phyloP scores from a whole-genome alignment of 192 early-diverging fungal genomes.

The Helicostylum pulchrum region DNA sequence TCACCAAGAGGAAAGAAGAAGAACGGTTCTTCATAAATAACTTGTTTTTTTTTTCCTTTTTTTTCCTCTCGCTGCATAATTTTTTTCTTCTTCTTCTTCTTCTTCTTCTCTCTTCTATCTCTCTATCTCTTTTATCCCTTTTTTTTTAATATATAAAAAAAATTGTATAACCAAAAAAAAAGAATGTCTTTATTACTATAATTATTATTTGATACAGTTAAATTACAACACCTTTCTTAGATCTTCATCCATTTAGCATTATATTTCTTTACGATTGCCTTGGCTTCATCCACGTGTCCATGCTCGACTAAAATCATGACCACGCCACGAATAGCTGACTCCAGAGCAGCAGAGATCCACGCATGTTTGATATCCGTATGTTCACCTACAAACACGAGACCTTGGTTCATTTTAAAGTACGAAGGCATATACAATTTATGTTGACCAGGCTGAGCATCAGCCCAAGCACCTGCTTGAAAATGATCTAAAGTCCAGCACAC shows the following conservation, averaged over 20 bases:
- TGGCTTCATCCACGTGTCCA: conserved; percentile 28
- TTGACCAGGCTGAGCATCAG: conserved; percentile 17
- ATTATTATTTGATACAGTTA: no score
- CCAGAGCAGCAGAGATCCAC: conserved; percentile 30
- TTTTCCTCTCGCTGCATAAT: no score
- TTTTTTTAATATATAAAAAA: no score
- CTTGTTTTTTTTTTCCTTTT: no score
- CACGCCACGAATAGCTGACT: conserved; percentile 29
- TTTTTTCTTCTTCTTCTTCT: no score
- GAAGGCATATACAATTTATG: conserved; percentile 10
- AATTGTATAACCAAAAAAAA: no score
- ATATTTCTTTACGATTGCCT: conserved; percentile 16
- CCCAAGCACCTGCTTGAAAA: conserved; percentile 20
- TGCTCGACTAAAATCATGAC: conserved; percentile 23
- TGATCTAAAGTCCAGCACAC: conserved; percentile 27
- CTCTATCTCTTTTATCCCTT: no score
- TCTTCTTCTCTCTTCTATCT: no score
- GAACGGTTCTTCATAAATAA: neutral
- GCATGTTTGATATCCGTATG: conserved; percentile 33
- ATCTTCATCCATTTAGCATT: conserved; percentile 26
- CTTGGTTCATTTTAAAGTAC: conserved; percentile 14
- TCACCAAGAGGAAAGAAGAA: neutral
- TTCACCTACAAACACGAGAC: conserved; percentile 33
- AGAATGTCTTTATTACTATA: no score
- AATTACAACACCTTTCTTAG: neutral